phyloP scores from a whole-genome alignment of 768 basidiomycete species.

The Suillus paluster region DNA sequence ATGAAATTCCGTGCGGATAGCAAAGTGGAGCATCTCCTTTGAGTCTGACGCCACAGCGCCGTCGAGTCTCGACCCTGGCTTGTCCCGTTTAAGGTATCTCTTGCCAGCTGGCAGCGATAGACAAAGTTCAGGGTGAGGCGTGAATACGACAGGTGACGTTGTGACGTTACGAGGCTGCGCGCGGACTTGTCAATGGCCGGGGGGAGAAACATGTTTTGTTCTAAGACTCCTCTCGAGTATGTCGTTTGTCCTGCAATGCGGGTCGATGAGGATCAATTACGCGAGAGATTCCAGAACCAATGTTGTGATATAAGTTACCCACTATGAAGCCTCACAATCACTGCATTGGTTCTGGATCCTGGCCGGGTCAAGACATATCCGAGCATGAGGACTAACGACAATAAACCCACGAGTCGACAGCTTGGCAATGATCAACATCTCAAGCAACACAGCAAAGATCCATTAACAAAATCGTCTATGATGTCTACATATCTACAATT shows the following conservation, averaged over 20 bases:
- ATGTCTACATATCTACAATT: conserved; percentile 2
- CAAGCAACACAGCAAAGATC: neutral
- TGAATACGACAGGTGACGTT: neutral
- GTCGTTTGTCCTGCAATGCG: neutral
- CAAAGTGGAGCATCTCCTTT: neutral
- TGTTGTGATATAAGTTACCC: too few species aligned
- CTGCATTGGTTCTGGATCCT: conserved; percentile 1
- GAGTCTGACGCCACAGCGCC: neutral
- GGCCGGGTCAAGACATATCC: neutral
- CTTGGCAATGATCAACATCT: neutral
- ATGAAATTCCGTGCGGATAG: too few species aligned
- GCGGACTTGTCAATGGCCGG: too few species aligned
- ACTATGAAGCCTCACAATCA: too few species aligned
- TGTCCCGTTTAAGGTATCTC: neutral
- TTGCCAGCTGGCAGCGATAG: neutral
- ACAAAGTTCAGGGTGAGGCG: neutral
- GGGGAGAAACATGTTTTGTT: neutral
- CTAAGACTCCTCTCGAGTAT: neutral
- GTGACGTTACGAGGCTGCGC: neutral
- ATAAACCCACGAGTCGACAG: neutral
- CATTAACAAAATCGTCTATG: neutral
- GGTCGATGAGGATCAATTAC: too few species aligned
- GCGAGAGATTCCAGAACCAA: too few species aligned
- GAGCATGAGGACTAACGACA: neutral
- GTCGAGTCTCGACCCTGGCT: neutral